Conservation (phyloP, 352 stramenopile species). For the Globisporangium cylindrosporum region DNA sequence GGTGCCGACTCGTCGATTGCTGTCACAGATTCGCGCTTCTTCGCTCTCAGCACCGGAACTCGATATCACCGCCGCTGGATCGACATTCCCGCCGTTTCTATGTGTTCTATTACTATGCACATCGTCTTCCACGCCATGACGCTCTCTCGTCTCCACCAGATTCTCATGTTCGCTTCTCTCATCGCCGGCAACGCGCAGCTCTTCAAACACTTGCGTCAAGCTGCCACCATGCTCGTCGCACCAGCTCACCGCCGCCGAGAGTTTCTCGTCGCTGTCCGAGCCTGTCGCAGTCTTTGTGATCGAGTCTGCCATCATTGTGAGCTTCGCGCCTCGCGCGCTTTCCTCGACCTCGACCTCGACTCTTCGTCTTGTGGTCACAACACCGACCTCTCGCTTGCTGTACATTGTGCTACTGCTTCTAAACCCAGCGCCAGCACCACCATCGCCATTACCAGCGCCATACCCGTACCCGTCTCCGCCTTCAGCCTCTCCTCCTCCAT, state of each 20-base stretch:
- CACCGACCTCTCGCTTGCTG: background rate
- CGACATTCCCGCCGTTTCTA: background rate
- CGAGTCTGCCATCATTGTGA: background rate
- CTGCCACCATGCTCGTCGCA: constrained; percentile 79
- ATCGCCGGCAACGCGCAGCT: constrained; percentile 19
- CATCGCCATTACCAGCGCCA: background rate
- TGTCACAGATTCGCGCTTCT: constrained; percentile 13
- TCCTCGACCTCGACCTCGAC: background rate
- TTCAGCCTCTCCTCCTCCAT: background rate
- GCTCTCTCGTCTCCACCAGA: background rate
- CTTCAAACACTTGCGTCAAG: constrained; percentile 74
- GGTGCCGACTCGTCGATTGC: background rate
- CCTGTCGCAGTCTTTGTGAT: constrained; percentile 16
- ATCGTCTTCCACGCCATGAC: background rate
- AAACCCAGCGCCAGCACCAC: background rate
- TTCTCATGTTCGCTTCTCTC: background rate
- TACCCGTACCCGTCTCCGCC: background rate
- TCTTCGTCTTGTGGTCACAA: background rate
- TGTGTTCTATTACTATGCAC: background rate
- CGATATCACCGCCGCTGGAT: constrained; percentile 4
- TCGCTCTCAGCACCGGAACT: background rate
- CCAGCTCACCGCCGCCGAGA: constrained; percentile 72
- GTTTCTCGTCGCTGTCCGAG: constrained; percentile 31
- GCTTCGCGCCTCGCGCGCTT: background rate
- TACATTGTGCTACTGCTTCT: background rate